These are phyloP conservation scores for Triadica sebifera DNA, from an alignment of 345 rosid species.

Conservation along the genomic window DNA sequence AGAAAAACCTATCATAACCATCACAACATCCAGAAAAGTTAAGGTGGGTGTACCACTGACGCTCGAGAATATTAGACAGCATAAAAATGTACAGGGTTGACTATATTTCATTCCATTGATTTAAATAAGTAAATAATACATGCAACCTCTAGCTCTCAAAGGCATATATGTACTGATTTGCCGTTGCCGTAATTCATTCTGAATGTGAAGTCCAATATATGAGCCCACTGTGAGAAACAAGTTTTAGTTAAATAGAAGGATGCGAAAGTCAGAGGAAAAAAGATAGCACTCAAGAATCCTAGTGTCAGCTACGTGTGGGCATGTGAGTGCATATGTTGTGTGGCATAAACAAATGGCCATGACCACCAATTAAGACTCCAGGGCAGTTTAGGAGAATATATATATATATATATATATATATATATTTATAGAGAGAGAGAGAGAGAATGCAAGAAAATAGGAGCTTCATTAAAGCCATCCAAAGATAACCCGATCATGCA, in stretches of 20 bases:
- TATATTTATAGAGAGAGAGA: no score
- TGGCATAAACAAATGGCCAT: neutral
- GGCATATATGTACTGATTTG: neutral
- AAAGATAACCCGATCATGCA: neutral
- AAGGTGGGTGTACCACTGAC: neutral
- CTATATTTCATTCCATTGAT: conserved; percentile 8
- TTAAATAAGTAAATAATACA: conserved; percentile 6
- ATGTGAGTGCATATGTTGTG: neutral
- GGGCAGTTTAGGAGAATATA: no score
- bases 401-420: no score
- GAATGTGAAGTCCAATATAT: conserved; percentile 83
- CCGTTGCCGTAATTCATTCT: conserved; percentile 5
- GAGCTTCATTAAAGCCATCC: neutral
- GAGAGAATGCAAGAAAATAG: no score
- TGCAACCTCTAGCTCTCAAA: conserved; percentile 15
- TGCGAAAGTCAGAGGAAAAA: neutral
- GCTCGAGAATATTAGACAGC: conserved; percentile 11
- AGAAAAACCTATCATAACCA: neutral
- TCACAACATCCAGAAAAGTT: conserved; percentile 10
- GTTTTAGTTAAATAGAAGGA: neutral
- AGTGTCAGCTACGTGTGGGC: neutral
- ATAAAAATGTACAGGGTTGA: conserved; percentile 25
- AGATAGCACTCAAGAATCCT: neutral
- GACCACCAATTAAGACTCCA: no score
- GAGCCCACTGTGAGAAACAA: conserved; percentile 66